These are phyloP conservation scores for Canavalia gladiata DNA, from an alignment of 306 rosid species.

Conservation along the genomic window DNA sequence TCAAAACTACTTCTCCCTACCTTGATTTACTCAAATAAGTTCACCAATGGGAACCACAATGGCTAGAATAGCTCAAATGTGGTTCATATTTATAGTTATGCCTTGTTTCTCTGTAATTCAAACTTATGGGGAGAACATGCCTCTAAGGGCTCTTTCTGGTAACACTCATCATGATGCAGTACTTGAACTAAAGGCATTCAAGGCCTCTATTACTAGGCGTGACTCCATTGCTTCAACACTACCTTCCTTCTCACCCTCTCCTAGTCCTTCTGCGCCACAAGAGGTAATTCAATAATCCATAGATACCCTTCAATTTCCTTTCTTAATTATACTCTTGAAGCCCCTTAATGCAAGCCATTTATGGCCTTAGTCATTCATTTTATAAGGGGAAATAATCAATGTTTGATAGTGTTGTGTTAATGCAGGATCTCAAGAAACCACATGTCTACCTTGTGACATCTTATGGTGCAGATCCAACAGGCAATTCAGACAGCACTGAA, in stretches of 20 bases:
- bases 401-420: background rate
- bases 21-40: background rate
- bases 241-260: conserved; percentile 53
- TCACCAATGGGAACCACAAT: conserved; percentile 47
- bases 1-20: conserved; percentile 37
- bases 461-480: conserved; percentile 95
- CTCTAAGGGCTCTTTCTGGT: conserved; percentile 25
- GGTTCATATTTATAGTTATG: conserved; percentile 44
- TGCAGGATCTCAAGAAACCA: conserved; percentile 57
- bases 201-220: conserved; percentile 52
- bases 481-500: conserved; percentile 72
- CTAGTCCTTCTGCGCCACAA: conserved; percentile 35
- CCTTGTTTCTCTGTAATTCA: conserved; percentile 34
- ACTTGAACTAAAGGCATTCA: conserved; percentile 56
- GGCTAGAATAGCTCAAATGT: conserved; percentile 36
- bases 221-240: conserved; percentile 54
- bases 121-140: conserved; percentile 44
- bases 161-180: conserved; percentile 42
- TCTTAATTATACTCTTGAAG: background rate
- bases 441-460: conserved; percentile 67
- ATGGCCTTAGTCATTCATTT: background rate
- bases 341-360: conserved; percentile 1
- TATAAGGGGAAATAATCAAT: conserved; percentile 8
- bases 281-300: conserved; percentile 49
- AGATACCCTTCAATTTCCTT: background rate